These are phyloP conservation scores for Tardiomyces digboiensis DNA, from an alignment of 1,139 yeast species.

Conservation along the genomic window DNA sequence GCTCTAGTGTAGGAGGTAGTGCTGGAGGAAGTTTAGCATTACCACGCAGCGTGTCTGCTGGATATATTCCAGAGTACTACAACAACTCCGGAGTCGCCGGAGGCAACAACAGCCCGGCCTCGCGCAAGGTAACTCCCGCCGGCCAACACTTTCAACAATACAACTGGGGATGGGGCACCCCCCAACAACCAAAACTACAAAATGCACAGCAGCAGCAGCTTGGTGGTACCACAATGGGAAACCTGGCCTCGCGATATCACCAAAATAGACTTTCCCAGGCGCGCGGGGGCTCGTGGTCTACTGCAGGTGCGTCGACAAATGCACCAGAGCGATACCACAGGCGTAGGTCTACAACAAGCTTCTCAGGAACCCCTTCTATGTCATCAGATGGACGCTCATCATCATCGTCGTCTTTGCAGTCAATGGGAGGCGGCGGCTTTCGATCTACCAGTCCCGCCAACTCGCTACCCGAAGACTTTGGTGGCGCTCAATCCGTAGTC, in stretches of 20 bases:
- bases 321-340: conserved; percentile 25
- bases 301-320: conserved; percentile 7
- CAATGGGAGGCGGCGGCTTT: neutral
- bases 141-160: neutral
- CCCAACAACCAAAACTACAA: neutral
- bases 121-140: neutral
- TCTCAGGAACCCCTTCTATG: conserved; percentile 7
- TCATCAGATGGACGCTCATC: neutral
- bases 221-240: neutral
- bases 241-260: neutral
- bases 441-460: neutral
- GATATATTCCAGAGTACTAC: neutral
- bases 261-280: neutral
- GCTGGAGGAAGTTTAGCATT: no score
- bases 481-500: neutral
- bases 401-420: neutral
- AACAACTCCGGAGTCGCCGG: neutral
- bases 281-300: neutral
- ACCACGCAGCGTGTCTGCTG: neutral
- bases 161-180: neutral
- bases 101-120: no score
- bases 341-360: conserved; percentile 12
- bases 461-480: neutral
- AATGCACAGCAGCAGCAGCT: no score
- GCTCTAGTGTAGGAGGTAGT: no score